Evolutionary conservation across 805 yeast genomes (phyloP), one percentile per base, ranked within the genome.

Genomic region (Brettanomyces anomalus): DNA sequence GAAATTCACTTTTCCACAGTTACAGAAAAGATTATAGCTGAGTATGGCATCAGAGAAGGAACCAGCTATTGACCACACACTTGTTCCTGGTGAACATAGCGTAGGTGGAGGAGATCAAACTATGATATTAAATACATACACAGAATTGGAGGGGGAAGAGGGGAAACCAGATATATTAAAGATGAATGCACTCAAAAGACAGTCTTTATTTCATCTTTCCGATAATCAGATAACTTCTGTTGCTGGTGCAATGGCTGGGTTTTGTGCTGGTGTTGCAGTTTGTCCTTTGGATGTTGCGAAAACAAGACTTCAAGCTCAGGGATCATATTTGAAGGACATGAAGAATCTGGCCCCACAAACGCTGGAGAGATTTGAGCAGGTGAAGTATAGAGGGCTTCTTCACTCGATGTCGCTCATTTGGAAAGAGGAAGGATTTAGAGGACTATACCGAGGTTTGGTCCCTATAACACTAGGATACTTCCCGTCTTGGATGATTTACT

Each of bases 401-500:
- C 78, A 80, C 5, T 85, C 95, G 0, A 64, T 88, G 57, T 56
- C 66, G 19, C 71, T 81, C 2, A 89, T 90, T 16, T 64, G 77
- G 45, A 60, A 62, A 33, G 90, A 88, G 43, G 97, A 89, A 64
- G 96, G 97, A 8, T 53, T 78, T 1, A 62, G 76, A 34, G 97
- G 97, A 0, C 68, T 93, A 13, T 93, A 93, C 59, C 68, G 95
- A 47, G 98, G 98, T 4, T 65, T 93, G 19, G 82, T 82, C 2
- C 97, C 98, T n/a, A 87, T 90, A 33, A 74, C 90, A 1, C 63
- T 90, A 40, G 98, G 98, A 0, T 93, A 93, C 62, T 79, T 93
- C 53, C 98, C 98, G 14, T 87, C 97, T 0, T 93, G 98, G 98
- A 88, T 88, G 71, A 85, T 93, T 38, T 93, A 93, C 60, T 93